Base-by-base conservation (phyloP, 2,329 filamentous ascomycete genomes). In the Cladophialophora yegresii region DNA sequence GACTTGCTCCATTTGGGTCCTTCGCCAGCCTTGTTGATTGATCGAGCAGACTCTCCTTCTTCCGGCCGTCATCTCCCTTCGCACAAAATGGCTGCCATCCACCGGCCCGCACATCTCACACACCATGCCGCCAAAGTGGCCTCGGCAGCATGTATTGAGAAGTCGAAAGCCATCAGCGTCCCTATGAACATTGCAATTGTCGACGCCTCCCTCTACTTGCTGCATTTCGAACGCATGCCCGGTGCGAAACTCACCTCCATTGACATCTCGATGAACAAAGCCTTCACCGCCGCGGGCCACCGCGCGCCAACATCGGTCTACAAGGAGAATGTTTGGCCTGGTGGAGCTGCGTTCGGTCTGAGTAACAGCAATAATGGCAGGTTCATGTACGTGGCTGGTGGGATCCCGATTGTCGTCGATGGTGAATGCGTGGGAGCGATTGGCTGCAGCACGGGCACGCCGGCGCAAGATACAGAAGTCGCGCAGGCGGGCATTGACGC, bases 231-330 rank as follows among this genome's bases (percentile, higher is more conserved):
- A 82, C 20, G 73, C 73, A 61, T 78, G 79, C 69, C 85, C 83
- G 60, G 81, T 82, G 60, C 82, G 82, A 70, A 80, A 78, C 63
- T 84, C 83, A 47, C 84, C 83, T 71, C 78, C 87, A 70, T 73
- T 85, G 70, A 73, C 80, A 74, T 85, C 85, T 72, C 83, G 20
- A 73, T 75, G 57, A 74, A 77, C 66, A 77, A 85, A 67, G 83
- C 83, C 16, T 85, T 84, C 71, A 85, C 83, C 2, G 83, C 83
- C 3, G 82, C 83, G 1, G 83, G 83, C 16, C 83, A 85, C 73
- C 75, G 79, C 22, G 74, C 78, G 4, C 82, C 82, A 0, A 85
- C 83, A 0, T 78, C 79, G 23, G 75, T 77, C 2, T 85, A 85
- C 73, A 82, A 82, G 62, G 83, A 84, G 66, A 77, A 76, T 47